phyloP scores from a whole-genome alignment of 1,284 basidiomycete species.

The Entoloma clypeatum region DNA sequence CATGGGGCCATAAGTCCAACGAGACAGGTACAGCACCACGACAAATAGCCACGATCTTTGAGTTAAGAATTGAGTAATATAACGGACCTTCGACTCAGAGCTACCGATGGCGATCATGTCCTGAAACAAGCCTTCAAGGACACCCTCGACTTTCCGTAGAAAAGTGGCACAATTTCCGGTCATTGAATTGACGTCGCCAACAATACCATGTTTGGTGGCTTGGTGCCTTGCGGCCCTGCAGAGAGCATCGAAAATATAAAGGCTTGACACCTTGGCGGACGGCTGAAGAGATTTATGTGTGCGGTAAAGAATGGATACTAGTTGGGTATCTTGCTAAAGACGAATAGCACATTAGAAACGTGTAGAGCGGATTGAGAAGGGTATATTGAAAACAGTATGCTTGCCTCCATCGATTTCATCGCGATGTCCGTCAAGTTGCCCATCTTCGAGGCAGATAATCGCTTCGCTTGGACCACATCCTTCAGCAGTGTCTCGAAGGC shows the following conservation, averaged over 20 bases:
- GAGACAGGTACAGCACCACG: slow-evolving; percentile 1
- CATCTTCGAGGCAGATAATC: slow-evolving; percentile 84
- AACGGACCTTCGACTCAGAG: slow-evolving; percentile 80
- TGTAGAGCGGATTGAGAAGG: slow-evolving; percentile 5
- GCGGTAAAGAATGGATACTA: slow-evolving; percentile 82
- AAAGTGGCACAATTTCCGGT: slow-evolving; percentile 79
- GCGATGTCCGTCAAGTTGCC: slow-evolving; percentile 68
- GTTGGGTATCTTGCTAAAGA: slow-evolving; percentile 71
- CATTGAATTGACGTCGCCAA: slow-evolving; percentile 49
- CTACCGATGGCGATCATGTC: slow-evolving; percentile 68
- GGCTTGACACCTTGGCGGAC: slow-evolving; percentile 70
- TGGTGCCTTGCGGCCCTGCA: slow-evolving; percentile 75
- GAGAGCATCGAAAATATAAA: slow-evolving; percentile 90
- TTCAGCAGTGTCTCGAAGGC: slow-evolving; percentile 76
- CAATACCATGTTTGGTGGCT: slow-evolving; percentile 60
- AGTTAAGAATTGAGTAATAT: slow-evolving; percentile 10
- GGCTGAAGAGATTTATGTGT: slow-evolving; percentile 74
- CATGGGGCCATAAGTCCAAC: not conserved
- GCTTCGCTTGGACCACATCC: slow-evolving; percentile 75
- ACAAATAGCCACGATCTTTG: slow-evolving; percentile 2
- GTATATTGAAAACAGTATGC: slow-evolving; percentile 3
- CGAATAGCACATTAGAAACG: slow-evolving; percentile 9
- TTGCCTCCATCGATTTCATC: slow-evolving; percentile 63
- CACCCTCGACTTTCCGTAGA: slow-evolving; percentile 79
- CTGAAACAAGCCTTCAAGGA: slow-evolving; percentile 79